Percentiles rank a stretch among this genome's conserved stretches.
These are phyloP conservation scores for Yarrowia divulgata DNA, from an alignment of 805 yeast genomes.

Conservation along the genomic window DNA sequence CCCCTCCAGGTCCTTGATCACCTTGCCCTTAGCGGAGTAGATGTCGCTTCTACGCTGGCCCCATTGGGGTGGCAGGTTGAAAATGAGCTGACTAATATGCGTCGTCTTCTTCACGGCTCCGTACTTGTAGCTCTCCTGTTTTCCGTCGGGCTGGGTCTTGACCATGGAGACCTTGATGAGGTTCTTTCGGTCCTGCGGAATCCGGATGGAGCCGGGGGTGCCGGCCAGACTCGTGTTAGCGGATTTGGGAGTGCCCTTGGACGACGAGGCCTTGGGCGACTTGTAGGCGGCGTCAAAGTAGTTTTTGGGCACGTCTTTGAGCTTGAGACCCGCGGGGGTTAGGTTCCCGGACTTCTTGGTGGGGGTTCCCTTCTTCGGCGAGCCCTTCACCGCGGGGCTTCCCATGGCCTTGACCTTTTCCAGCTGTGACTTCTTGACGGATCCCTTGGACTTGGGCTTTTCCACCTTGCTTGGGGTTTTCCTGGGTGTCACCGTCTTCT, in stretches of 20 bases:
- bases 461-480: neutral
- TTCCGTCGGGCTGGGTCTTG: neutral
- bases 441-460: neutral
- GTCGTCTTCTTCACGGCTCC: neutral
- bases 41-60: neutral
- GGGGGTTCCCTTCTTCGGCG: neutral
- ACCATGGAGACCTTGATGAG: neutral
- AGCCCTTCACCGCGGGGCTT: neutral
- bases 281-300: neutral
- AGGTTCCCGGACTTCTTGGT: neutral
- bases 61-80: constrained; percentile 2
- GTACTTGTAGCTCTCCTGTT: neutral
- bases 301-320: neutral
- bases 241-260: neutral
- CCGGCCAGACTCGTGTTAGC: neutral
- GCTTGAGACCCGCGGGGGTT: neutral
- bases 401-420: no score
- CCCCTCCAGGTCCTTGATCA: neutral
- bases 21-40: neutral
- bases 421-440: no score
- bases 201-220: neutral
- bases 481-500: neutral
- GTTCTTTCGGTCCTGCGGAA: neutral
- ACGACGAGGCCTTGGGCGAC: constrained; percentile 2
- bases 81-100: neutral